A percentile compares a stretch with the other conserved stretches of the same genome.
These are phyloP conservation scores for Lactarius hatsudake DNA, from an alignment of 768 basidiomycete genomes.

Conservation along the genomic window DNA sequence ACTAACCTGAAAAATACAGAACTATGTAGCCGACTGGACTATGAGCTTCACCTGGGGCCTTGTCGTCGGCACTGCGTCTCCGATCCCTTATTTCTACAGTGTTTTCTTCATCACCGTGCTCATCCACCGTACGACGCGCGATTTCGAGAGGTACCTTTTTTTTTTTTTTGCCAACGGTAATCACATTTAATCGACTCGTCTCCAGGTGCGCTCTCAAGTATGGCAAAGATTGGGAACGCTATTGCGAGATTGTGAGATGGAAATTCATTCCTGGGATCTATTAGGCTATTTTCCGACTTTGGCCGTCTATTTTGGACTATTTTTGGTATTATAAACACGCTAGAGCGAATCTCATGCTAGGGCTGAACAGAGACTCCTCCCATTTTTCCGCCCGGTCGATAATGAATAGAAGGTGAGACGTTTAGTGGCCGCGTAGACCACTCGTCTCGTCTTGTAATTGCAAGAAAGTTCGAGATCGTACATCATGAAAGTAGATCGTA, in stretches of 20 bases:
- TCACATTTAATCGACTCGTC: conserved; percentile 15
- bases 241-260: conserved; percentile 83
- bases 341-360: not conserved
- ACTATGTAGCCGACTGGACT: conserved; percentile 92
- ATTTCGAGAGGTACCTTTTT: conserved; percentile 75
- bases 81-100: conserved; percentile 96
- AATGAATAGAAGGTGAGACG: not conserved
- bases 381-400: not conserved
- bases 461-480: conserved; percentile 4
- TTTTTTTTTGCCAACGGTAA: not conserved
- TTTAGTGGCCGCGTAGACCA: not conserved
- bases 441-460: not conserved
- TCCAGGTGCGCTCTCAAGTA: conserved; percentile 77
- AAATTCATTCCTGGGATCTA: conserved; percentile 89
- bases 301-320: not conserved
- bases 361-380: not conserved
- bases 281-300: conserved; percentile 36
- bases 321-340: not conserved
- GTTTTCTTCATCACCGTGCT: conserved; percentile 94
- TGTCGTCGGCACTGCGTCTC: conserved; percentile 66
- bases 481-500: conserved; percentile 19
- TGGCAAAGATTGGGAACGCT: conserved; percentile 91
- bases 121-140: conserved; percentile 85
- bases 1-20: conserved; percentile 40
- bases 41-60: conserved; percentile 87